Conservation (phyloP, 768 basidiomycete species). For the Termitomyces sp. region DNA sequence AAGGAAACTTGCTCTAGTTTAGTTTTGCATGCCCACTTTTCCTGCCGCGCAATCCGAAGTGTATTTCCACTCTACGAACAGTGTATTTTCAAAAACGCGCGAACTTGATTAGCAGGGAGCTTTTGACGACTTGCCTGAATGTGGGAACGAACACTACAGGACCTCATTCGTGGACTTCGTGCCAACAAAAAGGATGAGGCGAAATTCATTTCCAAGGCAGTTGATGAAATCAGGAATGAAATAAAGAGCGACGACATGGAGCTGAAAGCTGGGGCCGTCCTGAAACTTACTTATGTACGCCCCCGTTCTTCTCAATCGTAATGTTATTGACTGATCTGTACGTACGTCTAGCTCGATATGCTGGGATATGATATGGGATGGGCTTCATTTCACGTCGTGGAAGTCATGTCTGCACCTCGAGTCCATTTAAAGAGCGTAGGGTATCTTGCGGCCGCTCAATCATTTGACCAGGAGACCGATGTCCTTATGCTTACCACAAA, state of each 20-base stretch:
- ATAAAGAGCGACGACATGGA: slow-evolving; percentile 94
- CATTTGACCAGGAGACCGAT: slow-evolving; percentile 91
- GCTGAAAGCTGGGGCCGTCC: slow-evolving; percentile 88
- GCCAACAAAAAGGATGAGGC: slow-evolving; percentile 93
- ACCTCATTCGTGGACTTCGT: slow-evolving; percentile 91
- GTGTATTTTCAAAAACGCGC: not conserved
- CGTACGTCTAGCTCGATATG: slow-evolving; percentile 82
- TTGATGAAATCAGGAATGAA: slow-evolving; percentile 92
- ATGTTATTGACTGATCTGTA: slow-evolving; percentile 7
- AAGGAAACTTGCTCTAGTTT: not conserved
- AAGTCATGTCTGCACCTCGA: slow-evolving; percentile 93
- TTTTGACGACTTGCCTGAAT: slow-evolving; percentile 32
- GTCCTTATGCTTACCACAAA: slow-evolving; percentile 98
- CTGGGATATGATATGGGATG: slow-evolving; percentile 91
- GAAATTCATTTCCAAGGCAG: slow-evolving; percentile 86
- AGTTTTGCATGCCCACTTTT: not conserved
- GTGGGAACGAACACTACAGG: slow-evolving; percentile 96
- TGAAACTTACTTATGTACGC: slow-evolving; percentile 96
- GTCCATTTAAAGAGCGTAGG: slow-evolving; percentile 93
- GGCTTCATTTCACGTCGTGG: slow-evolving; percentile 95
- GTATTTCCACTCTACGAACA: not conserved
- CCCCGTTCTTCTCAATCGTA: not conserved
- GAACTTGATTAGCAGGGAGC: not conserved
- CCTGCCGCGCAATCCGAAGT: not conserved
- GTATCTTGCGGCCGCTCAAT: slow-evolving; percentile 88